Evolutionary conservation across 179 eudicot species (phyloP).

Genomic region (Corrigiola litoralis): DNA sequence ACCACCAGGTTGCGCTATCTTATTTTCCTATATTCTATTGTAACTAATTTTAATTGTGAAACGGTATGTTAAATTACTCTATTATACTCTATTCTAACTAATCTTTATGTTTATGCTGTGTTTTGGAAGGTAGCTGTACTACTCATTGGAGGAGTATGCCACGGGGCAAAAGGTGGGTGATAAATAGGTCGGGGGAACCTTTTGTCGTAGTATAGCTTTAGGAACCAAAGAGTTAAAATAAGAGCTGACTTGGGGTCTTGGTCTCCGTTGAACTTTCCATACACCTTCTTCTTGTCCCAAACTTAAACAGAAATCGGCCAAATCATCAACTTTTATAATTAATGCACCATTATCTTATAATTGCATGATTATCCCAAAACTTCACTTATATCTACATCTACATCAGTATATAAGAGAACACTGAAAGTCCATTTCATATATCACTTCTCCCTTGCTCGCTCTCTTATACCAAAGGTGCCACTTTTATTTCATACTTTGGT

Average conservation of each 20-base stretch:
- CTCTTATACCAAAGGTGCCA: background rate
- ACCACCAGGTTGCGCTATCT: no score
- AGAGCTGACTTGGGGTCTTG: conserved; percentile 9
- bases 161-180: conserved; percentile 5
- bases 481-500: background rate
- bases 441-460: background rate
- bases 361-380: background rate
- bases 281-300: background rate
- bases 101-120: no score
- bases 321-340: background rate
- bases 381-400: background rate
- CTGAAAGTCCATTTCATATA: no score
- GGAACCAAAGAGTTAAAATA: background rate
- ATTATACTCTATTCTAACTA: no score
- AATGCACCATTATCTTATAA: background rate
- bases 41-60: no score
- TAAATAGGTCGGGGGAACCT: background rate
- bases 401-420: background rate
- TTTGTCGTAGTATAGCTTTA: no score
- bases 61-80: no score
- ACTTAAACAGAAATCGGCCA: background rate
- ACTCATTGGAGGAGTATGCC: background rate
- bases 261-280: conserved; percentile 17
- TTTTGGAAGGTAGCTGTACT: no score
- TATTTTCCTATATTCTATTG: no score